Percentiles rank a stretch among this genome's conserved stretches.
Conservation (phyloP, 2,329 filamentous ascomycete species). For the Mollisiaceae sp. region DNA sequence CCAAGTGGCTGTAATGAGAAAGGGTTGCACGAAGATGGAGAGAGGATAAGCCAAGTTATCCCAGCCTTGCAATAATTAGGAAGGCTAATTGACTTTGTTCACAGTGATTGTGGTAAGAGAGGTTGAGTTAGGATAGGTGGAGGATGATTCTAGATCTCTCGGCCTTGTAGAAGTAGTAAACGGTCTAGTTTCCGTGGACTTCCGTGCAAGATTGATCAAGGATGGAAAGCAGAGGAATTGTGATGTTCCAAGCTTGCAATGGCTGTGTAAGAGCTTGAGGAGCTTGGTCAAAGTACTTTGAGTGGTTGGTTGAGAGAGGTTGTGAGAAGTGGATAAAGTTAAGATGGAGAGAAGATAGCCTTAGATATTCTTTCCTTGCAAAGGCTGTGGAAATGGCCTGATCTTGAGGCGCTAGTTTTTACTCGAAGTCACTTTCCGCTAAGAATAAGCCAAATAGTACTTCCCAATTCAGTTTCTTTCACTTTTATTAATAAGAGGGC, state of each 20-base stretch:
- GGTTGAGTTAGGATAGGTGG: no score
- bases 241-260: no score
- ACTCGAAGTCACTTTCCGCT: not conserved
- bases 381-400: not conserved
- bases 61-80: not conserved
- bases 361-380: not conserved
- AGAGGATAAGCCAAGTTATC: not conserved
- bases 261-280: no score
- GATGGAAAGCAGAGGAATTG: no score
- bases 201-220: no score
- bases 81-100: not conserved
- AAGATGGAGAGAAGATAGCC: not conserved
- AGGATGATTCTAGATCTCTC: no score
- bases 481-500: not conserved
- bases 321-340: no score
- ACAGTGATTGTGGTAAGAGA: no score
- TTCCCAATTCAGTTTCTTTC: not conserved
- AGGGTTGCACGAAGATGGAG: not conserved
- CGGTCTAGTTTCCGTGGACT: not conserved
- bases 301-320: no score
- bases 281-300: no score
- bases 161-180: no score
- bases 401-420: not conserved
- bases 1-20: not conserved
- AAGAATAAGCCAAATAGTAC: not conserved